Base-by-base conservation (phyloP, 192 early-diverging fungal genomes). In the Gigaspora rosea region DNA sequence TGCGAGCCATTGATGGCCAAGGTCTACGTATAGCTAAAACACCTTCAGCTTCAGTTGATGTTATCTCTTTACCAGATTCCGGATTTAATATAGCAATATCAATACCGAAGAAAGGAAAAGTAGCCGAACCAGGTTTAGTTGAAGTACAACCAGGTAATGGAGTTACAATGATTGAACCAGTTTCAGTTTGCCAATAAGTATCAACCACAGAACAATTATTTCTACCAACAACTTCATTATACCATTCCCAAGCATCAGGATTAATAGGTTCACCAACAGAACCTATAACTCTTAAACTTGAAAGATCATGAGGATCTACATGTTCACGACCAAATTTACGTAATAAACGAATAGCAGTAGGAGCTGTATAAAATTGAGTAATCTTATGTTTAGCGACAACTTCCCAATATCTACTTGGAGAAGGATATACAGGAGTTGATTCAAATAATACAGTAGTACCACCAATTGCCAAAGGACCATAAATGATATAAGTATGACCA, bases 201-300 rank as follows among this genome's bases (percentile, higher is more conserved):
- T 98, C 97, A 33, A 98, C 96, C 22, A 98, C 90, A n/a, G 94
- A 90, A 85, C 96, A 97, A 48, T 88, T 88, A 18, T 89, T 87
- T 70, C 92, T 88, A 41, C 95, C 96, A 46, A 98, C 94, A 32
- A 94, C 89, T 69, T 94, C 88, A 87, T 95, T 88, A 86, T 98
- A 98, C 97, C 97, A 98, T 77, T 90, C 85, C 97, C 97, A 98
- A 20, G 97, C 96, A 78, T 97, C 95, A 54, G 96, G 95, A 82
- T 97, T 96, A 85, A 98, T 98, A 65, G 97, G 97, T 83, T 98
- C 97, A 69, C 97, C 97, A 13, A 98, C 97, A 18, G 94, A 93
- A 57, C 96, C 97, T 41, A 98, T 90, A 47, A 97, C 91, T 75
- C 95, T 91, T 68, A 98, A 90, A 18, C 91, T 88, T 41, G 89